Percentiles rank a stretch among this genome's conserved stretches.
Conservation (phyloP, 208 protist species). For the Acanthamoeba royreba region DNA sequence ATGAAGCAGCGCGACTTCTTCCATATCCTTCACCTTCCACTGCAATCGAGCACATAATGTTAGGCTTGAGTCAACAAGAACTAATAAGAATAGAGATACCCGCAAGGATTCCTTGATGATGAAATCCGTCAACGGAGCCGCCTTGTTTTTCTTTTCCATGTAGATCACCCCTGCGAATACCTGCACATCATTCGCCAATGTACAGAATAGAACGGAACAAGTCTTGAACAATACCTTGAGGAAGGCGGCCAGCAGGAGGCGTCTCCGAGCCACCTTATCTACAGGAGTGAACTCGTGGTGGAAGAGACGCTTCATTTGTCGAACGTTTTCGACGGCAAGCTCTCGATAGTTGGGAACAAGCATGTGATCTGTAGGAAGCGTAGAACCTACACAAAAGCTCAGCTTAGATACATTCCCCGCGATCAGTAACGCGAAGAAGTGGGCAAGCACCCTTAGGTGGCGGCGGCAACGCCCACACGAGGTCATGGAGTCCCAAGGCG, state of each 20-base stretch:
- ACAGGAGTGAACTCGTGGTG: not conserved
- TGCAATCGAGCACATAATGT: too few species aligned
- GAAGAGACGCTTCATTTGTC: not conserved
- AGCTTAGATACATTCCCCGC: too few species aligned
- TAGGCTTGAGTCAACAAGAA: not conserved
- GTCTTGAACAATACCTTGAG: not conserved
- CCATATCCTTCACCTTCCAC: conserved; percentile 35
- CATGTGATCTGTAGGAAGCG: not conserved
- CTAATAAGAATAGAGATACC: not conserved
- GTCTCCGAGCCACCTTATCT: not conserved
- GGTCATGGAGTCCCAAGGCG: not conserved
- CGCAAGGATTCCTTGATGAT: not conserved
- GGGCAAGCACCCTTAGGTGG: not conserved
- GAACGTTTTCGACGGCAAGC: not conserved
- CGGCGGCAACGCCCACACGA: conserved; percentile 9
- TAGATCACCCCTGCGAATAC: not conserved
- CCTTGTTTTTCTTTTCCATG: not conserved
- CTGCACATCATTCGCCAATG: not conserved
- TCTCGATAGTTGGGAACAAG: not conserved
- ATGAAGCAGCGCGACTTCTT: not conserved
- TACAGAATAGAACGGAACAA: not conserved
- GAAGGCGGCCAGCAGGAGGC: not conserved
- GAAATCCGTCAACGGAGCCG: not conserved
- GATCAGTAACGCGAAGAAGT: not conserved
- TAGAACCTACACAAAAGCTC: not conserved